Evolutionary conservation across 2,329 filamentous ascomycete genomes (phyloP).

Genomic region (Septoria petroselini): DNA sequence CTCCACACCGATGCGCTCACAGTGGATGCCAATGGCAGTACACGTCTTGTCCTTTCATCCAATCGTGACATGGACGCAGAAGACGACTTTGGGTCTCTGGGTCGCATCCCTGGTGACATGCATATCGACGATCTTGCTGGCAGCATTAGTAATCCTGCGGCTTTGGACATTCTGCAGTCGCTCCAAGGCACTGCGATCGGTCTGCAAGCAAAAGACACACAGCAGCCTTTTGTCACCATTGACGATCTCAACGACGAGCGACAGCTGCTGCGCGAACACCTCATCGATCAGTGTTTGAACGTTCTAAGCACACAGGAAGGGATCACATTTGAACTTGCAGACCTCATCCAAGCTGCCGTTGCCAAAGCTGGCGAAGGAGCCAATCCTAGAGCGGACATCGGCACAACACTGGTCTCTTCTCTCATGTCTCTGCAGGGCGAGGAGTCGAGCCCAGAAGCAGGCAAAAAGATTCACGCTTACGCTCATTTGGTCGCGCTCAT

Average conservation of each 20-base stretch:
- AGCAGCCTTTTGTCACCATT: conserved; percentile 55
- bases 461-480: conserved; percentile 79
- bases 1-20: conserved; percentile 5
- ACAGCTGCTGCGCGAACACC: conserved; percentile 64
- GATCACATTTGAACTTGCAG: conserved; percentile 84
- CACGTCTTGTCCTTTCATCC: conserved; percentile 10
- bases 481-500: conserved; percentile 87
- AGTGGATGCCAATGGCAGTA: conserved; percentile 10
- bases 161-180: conserved; percentile 5
- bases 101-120: conserved; percentile 27
- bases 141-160: conserved; percentile 23
- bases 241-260: conserved; percentile 79
- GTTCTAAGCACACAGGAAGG: conserved; percentile 83
- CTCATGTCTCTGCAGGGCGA: conserved; percentile 66
- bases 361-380: conserved; percentile 59
- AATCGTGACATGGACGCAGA: conserved; percentile 26
- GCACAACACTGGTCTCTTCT: conserved; percentile 77
- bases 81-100: conserved; percentile 29
- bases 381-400: conserved; percentile 68
- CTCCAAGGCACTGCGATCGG: conserved; percentile 1
- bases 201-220: conserved; percentile 30
- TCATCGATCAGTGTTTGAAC: conserved; percentile 88
- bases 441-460: conserved; percentile 49
- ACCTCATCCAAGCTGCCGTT: conserved; percentile 74
- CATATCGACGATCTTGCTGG: conserved; percentile 25